These are phyloP conservation scores for Alternaria sp. DNA, from an alignment of 2,329 filamentous ascomycete genomes.

Conservation along the genomic window DNA sequence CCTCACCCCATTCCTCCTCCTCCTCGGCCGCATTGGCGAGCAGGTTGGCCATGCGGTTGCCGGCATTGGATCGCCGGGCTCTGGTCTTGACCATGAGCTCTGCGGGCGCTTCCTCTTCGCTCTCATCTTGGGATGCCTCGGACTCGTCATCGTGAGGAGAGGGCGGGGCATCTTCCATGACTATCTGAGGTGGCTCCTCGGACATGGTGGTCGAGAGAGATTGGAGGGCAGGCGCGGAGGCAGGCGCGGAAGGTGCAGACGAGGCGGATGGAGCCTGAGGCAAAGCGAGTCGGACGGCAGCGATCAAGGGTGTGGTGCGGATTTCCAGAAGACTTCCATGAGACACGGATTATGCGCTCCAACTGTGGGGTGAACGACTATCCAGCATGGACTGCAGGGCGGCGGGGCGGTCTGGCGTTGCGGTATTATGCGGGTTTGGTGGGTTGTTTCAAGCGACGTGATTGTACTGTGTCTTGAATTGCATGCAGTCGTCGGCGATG, in stretches of 20 bases:
- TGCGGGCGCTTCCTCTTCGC: slow-evolving; percentile 40
- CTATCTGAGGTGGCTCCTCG: slow-evolving; percentile 23
- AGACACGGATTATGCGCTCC: slow-evolving; percentile 27
- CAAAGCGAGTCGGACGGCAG: slow-evolving; percentile 29
- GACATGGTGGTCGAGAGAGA: slow-evolving; percentile 22
- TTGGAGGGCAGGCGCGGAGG: slow-evolving; percentile 5
- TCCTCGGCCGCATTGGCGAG: slow-evolving; percentile 24
- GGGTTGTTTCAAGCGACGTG: slow-evolving; percentile 39
- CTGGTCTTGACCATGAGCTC: slow-evolving; percentile 53
- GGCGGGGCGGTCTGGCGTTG: slow-evolving; percentile 9
- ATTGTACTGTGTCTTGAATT: background rate
- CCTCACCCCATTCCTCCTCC: slow-evolving; percentile 51
- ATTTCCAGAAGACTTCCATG: slow-evolving; percentile 42
- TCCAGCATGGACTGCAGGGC: slow-evolving; percentile 10
- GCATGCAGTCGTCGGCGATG: background rate
- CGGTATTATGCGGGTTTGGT: slow-evolving; percentile 20
- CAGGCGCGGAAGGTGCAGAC: slow-evolving; percentile 37
- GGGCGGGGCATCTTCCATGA: slow-evolving; percentile 20
- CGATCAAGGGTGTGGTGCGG: slow-evolving; percentile 31
- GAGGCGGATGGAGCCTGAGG: slow-evolving; percentile 28
- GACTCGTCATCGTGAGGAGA: slow-evolving; percentile 25
- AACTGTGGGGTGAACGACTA: slow-evolving; percentile 15
- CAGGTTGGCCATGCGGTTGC: background rate
- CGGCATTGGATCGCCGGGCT: slow-evolving; percentile 45
- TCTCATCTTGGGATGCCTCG: slow-evolving; percentile 35